phyloP scores from a whole-genome alignment of 352 stramenopile genomes.

The Pythium oligandrum region DNA sequence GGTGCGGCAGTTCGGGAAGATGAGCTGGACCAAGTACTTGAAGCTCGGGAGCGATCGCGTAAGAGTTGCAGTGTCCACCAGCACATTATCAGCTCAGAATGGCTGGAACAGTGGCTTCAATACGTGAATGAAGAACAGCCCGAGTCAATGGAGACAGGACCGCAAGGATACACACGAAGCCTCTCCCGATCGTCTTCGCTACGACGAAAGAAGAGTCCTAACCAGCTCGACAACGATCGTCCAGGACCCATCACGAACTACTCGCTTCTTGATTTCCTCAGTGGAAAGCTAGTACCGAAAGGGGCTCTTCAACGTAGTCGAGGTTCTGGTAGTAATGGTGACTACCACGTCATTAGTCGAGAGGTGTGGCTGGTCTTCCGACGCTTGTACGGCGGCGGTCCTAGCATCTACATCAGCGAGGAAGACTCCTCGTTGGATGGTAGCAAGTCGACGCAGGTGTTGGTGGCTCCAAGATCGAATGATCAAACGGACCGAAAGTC shows the following conservation, averaged over 20 bases:
- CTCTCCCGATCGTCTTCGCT: no score
- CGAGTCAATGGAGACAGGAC: constrained; percentile 2
- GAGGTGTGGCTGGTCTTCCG: constrained; percentile 66
- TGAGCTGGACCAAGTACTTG: constrained; percentile 55
- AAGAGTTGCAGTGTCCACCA: constrained; percentile 16
- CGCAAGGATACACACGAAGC: no score
- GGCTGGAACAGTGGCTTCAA: constrained; percentile 64
- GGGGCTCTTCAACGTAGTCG: constrained; percentile 33
- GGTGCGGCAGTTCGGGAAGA: constrained; percentile 11
- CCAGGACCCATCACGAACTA: constrained; percentile 66
- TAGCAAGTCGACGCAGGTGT: no score
- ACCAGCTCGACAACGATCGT: constrained; percentile 14
- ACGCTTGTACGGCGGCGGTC: constrained; percentile 53
- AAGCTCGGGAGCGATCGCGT: constrained; percentile 31
- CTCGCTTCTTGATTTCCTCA: constrained; percentile 57
- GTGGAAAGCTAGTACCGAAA: constrained; percentile 48
- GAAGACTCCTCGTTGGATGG: neutral
- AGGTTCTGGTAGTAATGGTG: constrained; percentile 27
- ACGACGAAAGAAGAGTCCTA: constrained; percentile 5
- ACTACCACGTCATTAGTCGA: constrained; percentile 63
- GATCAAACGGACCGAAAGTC: neutral
- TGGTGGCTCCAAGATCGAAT: no score
- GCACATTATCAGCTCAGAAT: constrained; percentile 52
- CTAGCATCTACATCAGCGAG: constrained; percentile 38
- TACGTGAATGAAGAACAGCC: constrained; percentile 47